phyloP scores from a whole-genome alignment of 176 grass and related monocot species.

The Bonia amplexicaulis region DNA sequence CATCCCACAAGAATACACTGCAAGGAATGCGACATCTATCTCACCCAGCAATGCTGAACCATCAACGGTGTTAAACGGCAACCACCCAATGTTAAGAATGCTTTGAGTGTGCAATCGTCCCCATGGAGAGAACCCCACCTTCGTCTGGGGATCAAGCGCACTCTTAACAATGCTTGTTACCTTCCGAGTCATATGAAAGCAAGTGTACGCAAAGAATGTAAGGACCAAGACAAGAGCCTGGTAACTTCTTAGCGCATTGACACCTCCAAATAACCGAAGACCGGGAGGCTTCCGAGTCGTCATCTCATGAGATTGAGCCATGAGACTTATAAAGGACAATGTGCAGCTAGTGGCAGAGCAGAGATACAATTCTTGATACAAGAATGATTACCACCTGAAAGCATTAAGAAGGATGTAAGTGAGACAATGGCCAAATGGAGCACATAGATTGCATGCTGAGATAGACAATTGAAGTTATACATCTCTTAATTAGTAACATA shows the following conservation, averaged over 20 bases:
- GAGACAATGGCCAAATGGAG: background rate
- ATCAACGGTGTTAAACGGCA: slow-evolving; percentile 53
- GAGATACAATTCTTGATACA: background rate
- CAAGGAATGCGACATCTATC: slow-evolving; percentile 75
- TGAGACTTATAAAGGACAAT: background rate
- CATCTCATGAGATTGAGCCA: slow-evolving; percentile 27
- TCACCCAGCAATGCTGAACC: slow-evolving; percentile 59
- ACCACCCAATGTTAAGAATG: slow-evolving; percentile 42
- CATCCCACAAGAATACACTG: slow-evolving; percentile 73
- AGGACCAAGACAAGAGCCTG: slow-evolving; percentile 61
- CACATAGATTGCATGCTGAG: background rate
- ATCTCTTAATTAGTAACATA: background rate
- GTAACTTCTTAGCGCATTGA: slow-evolving; percentile 27
- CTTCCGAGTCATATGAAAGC: slow-evolving; percentile 74
- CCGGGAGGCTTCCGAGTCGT: slow-evolving; percentile 43
- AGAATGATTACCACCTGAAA: slow-evolving; percentile 32
- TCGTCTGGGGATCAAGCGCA: slow-evolving; percentile 57
- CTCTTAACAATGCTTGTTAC: slow-evolving; percentile 77
- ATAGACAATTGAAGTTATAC: background rate
- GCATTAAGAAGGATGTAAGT: slow-evolving; percentile 7
- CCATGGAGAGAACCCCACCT: slow-evolving; percentile 44
- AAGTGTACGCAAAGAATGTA: slow-evolving; percentile 73
- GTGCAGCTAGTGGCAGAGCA: background rate
- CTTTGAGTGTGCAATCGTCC: slow-evolving; percentile 15
- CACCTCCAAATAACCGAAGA: slow-evolving; percentile 23